phyloP scores from a whole-genome alignment of 768 basidiomycete species.

The Leccinum sublutescens region DNA sequence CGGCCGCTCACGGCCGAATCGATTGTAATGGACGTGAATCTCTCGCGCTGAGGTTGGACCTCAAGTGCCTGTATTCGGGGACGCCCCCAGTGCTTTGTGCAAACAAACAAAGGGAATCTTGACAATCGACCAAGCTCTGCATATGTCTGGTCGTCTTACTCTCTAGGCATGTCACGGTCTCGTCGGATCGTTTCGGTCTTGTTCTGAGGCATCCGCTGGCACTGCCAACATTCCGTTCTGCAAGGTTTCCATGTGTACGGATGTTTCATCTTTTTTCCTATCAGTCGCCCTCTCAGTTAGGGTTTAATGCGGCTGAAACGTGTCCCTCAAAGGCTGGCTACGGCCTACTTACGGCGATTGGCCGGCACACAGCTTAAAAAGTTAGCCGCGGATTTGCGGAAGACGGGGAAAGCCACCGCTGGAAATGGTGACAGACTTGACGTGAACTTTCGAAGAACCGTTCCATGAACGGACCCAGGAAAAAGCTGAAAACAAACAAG shows the following conservation, averaged over 20 bases:
- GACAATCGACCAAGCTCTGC: constrained; percentile 3
- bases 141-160: constrained; percentile 5
- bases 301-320: constrained; percentile 28
- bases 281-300: constrained; percentile 13
- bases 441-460: neutral
- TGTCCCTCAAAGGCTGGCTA: constrained; percentile 12
- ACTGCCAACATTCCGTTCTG: neutral
- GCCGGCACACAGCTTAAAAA: constrained; percentile 1
- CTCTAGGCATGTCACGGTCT: neutral
- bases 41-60: constrained; percentile 14
- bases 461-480: neutral
- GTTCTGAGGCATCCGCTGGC: constrained; percentile 15
- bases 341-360: constrained; percentile 10
- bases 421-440: neutral
- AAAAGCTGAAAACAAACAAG: neutral
- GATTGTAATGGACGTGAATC: constrained; percentile 1
- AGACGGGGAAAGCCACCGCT: neutral
- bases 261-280: constrained; percentile 16
- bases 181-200: constrained; percentile 3
- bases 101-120: constrained; percentile 2
- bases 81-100: neutral
- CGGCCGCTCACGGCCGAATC: neutral
- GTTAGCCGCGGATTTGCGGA: constrained; percentile 20
- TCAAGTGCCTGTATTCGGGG: constrained; percentile 21
- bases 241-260: constrained; percentile 19